A percentile compares a stretch with the other conserved stretches of the same genome.
phyloP scores from a whole-genome alignment of 441 rosid genomes.

The Manihot esculenta region DNA sequence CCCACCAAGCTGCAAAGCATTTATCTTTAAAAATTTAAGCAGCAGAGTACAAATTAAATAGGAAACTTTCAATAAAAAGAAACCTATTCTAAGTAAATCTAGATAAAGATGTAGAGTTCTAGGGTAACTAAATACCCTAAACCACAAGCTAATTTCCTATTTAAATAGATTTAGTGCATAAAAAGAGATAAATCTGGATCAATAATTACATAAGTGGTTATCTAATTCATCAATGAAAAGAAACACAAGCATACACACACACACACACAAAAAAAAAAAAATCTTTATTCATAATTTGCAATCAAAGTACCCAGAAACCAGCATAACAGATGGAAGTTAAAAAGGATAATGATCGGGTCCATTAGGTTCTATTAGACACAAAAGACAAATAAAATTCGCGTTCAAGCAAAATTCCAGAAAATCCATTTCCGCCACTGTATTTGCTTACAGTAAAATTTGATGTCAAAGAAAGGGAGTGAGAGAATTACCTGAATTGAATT shows the following conservation, averaged over 20 bases:
- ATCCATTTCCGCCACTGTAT: conserved; percentile 3
- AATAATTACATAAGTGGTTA: background rate
- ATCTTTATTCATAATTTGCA: background rate
- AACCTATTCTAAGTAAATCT: too few relatives aligned
- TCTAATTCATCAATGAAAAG: background rate
- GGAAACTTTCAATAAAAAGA: too few relatives aligned
- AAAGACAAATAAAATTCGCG: too few relatives aligned
- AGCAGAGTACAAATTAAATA: too few relatives aligned
- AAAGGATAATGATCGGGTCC: background rate
- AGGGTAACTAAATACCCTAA: too few relatives aligned
- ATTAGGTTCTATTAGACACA: too few relatives aligned
- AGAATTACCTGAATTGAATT: conserved; percentile 39
- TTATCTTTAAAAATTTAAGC: too few relatives aligned
- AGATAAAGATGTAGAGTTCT: too few relatives aligned
- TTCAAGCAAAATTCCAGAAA: background rate
- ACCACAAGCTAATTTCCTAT: too few relatives aligned
- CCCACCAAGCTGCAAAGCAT: too few relatives aligned
- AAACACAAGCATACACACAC: background rate
- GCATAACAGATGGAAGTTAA: background rate
- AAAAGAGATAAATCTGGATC: too few relatives aligned
- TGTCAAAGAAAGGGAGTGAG: conserved; percentile 16
- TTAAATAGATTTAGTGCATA: too few relatives aligned
- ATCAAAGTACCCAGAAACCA: background rate
- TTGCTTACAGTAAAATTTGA: background rate
- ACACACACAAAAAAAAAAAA: background rate